A percentile compares a stretch with the other conserved stretches of the same genome.
Conservation (phyloP, 1,139 yeast genomes). For the Blastobotrys apis region DNA sequence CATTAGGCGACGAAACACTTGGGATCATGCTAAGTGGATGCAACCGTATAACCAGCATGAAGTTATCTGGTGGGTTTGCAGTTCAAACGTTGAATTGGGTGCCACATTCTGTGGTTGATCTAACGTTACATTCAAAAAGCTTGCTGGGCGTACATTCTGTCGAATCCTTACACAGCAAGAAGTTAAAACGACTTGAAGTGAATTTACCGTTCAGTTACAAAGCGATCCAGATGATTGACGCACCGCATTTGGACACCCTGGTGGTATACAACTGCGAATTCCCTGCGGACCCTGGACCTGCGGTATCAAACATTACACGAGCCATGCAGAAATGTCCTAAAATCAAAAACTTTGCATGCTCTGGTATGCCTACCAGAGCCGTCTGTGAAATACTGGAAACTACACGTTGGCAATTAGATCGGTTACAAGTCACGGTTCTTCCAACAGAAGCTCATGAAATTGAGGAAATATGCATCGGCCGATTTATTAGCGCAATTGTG, state of each 20-base stretch:
- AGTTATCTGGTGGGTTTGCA: slow-evolving; percentile 1
- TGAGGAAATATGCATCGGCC: no score
- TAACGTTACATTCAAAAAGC: not conserved
- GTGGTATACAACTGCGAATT: not conserved
- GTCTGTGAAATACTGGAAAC: not conserved
- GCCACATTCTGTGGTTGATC: slow-evolving; percentile 1
- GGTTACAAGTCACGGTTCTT: not conserved
- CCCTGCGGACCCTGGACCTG: no score
- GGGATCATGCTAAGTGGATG: not conserved
- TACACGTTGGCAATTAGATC: not conserved
- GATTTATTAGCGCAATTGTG: not conserved
- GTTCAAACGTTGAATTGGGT: not conserved
- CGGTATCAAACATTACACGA: no score
- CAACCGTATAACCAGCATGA: not conserved
- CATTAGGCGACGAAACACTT: not conserved
- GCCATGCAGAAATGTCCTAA: not conserved
- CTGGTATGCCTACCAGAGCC: not conserved
- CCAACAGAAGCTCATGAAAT: not conserved
- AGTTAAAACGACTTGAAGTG: slow-evolving; percentile 1
- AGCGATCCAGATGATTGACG: not conserved
- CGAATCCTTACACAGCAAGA: not conserved
- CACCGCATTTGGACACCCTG: slow-evolving; percentile 7
- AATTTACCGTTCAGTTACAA: not conserved
- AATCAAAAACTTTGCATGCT: not conserved
- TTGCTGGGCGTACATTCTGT: not conserved